Base-by-base conservation (phyloP, 2,329 filamentous ascomycete species). In the Venturia oleaginea region DNA sequence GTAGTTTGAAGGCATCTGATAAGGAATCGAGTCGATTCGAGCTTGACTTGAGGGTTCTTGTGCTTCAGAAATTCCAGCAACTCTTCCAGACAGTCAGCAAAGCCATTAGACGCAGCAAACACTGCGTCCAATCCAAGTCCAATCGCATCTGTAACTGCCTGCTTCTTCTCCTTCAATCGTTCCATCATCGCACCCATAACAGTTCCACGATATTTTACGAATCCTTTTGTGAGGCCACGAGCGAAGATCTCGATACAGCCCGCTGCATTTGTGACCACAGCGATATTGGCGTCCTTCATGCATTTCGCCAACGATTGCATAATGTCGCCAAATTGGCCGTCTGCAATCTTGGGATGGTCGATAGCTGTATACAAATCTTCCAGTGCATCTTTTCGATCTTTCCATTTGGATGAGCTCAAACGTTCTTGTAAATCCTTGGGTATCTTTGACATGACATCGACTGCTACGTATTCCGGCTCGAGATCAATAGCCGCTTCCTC, bases 251-350 rank as follows among this genome's bases (percentile, higher is more conserved):
- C 92, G 40, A 97, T 89, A 76, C 93, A 96, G 71, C 95, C 92
- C 2, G 93, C 94, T 6, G 95, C 93, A 68, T 94, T 88, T 1
- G 89, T 94, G 24, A 97, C 94, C 60, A 97, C 94, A 5, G 91
- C 89, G 69, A 99, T 89, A 72, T 99, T 99, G 70, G 95, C 94
- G 70, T 99, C 95, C 76, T 99, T 99, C 94, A 99, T 99, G 70
- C 86, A 91, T 76, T 97, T 99, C 55, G 94, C 93, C 64, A 97
- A 82, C 4, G 86, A 88, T 66, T 90, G 84, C 64, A 90, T 86
- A 69, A 97, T 83, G 70, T 97, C 93, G 73, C 88, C 85, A 72
- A 92, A 97, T 64, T 91, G 88, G 7, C 86, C 90, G 69, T 97
- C 93, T 75, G 96, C 95, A 75, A 99, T 96, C 67, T 88, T 85